Evolutionary conservation across 202 grass and related monocot species (phyloP).

Genomic region (Carex sylvatica): DNA sequence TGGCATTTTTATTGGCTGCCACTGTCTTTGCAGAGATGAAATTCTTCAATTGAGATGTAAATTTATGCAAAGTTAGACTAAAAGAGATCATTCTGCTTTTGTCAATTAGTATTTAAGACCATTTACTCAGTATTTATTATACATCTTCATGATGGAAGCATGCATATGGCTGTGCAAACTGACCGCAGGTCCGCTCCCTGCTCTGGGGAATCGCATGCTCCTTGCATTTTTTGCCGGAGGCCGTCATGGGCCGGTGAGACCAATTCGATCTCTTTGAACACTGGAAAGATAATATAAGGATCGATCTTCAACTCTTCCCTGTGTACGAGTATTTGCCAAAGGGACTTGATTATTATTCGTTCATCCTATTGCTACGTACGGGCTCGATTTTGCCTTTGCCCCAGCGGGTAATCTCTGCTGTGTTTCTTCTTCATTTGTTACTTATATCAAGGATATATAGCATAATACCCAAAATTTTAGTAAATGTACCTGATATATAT

Average conservation of each 20-base stretch:
- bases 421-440: not conserved
- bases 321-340: slow-evolving; percentile 44
- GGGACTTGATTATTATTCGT: slow-evolving; percentile 43
- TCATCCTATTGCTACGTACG: slow-evolving; percentile 45
- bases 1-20: not conserved
- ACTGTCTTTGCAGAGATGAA: not conserved
- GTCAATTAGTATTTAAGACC: not conserved
- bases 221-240: slow-evolving; percentile 69
- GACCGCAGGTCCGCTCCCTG: not conserved
- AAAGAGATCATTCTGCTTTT: not conserved
- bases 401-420: slow-evolving; percentile 35
- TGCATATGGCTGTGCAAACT: slow-evolving; percentile 33
- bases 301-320: slow-evolving; percentile 31
- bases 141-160: too few species aligned
- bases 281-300: slow-evolving; percentile 50
- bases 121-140: not conserved
- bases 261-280: slow-evolving; percentile 36
- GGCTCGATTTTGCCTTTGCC: slow-evolving; percentile 64
- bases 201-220: slow-evolving; percentile 16
- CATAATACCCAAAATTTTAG: not conserved
- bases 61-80: not conserved
- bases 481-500: not conserved
- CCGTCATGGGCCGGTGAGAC: slow-evolving; percentile 44
- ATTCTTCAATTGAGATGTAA: not conserved
- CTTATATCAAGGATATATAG: too few species aligned